Conservation (phyloP, 192 early-diverging fungal species). For the Lunasporangiospora selenospora region DNA sequence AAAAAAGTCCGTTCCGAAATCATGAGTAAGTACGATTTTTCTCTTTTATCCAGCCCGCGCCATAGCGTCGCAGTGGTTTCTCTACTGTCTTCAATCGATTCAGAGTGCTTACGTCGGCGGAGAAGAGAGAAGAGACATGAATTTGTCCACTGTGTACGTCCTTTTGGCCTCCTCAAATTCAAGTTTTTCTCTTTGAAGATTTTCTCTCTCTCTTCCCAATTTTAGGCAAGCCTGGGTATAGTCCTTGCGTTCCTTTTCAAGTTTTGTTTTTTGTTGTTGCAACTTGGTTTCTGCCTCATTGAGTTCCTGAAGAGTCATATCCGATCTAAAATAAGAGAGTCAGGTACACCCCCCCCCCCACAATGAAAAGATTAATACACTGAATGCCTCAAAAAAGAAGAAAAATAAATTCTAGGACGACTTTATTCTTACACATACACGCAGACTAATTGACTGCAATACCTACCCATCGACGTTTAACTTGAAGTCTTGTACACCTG, state of each 20-base stretch:
- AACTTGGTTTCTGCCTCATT: conserved; percentile 36
- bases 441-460: neutral
- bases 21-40: too few species aligned
- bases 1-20: too few species aligned
- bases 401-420: neutral
- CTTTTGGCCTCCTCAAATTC: conserved; percentile 42
- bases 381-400: neutral
- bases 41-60: too few species aligned
- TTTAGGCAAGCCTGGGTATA: conserved; percentile 34
- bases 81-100: too few species aligned
- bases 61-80: too few species aligned
- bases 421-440: neutral
- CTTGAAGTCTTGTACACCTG: conserved; percentile 28
- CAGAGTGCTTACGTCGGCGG: conserved; percentile 16
- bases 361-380: too few species aligned
- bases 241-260: conserved; percentile 33
- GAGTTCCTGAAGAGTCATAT: conserved; percentile 41
- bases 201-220: conserved; percentile 35
- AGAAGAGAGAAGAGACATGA: conserved; percentile 22
- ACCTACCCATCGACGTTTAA: conserved; percentile 33
- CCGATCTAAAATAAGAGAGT: too few species aligned
- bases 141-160: conserved; percentile 27
- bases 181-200: conserved; percentile 7
- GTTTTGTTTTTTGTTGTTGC: conserved; percentile 19
- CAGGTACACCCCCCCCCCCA: too few species aligned